phyloP scores from a whole-genome alignment of 176 grass and related monocot species.

The Phyllostachys edulis region DNA sequence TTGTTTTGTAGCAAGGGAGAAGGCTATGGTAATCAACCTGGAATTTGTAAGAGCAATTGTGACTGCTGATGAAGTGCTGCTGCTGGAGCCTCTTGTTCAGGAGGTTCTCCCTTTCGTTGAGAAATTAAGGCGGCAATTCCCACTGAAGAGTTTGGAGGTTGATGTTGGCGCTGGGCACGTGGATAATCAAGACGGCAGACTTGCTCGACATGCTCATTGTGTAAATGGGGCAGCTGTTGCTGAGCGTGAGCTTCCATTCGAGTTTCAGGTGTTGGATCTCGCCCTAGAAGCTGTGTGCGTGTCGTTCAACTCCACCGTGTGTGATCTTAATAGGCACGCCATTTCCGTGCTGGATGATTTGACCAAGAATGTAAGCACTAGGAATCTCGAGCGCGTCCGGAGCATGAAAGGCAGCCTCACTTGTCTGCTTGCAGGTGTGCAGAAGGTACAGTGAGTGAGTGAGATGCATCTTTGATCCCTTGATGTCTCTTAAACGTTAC shows the following conservation, averaged over 20 bases:
- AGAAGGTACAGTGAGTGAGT: slow-evolving; percentile 82
- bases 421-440: slow-evolving; percentile 78
- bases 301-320: slow-evolving; percentile 57
- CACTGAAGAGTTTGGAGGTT: slow-evolving; percentile 39
- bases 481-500: not conserved
- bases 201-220: not conserved
- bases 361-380: slow-evolving; percentile 84
- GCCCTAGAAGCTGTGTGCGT: slow-evolving; percentile 78
- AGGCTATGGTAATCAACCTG: slow-evolving; percentile 90
- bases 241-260: slow-evolving; percentile 80
- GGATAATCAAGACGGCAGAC: slow-evolving; percentile 18
- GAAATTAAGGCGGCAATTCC: slow-evolving; percentile 57
- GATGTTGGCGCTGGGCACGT: slow-evolving; percentile 16
- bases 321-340: slow-evolving; percentile 73
- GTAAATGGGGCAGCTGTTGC: slow-evolving; percentile 35
- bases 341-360: slow-evolving; percentile 89
- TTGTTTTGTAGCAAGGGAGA: slow-evolving; percentile 74
- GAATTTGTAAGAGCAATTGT: slow-evolving; percentile 84
- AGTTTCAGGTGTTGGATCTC: slow-evolving; percentile 93
- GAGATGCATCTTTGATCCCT: not conserved
- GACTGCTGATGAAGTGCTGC: slow-evolving; percentile 69
- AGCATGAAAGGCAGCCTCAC: slow-evolving; percentile 87
- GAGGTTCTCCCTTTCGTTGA: slow-evolving; percentile 92
- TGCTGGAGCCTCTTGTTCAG: slow-evolving; percentile 75
- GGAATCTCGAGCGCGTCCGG: slow-evolving; percentile 84